Base-by-base conservation (phyloP, 2,329 filamentous ascomycete species). In the Alternaria consortialis region DNA sequence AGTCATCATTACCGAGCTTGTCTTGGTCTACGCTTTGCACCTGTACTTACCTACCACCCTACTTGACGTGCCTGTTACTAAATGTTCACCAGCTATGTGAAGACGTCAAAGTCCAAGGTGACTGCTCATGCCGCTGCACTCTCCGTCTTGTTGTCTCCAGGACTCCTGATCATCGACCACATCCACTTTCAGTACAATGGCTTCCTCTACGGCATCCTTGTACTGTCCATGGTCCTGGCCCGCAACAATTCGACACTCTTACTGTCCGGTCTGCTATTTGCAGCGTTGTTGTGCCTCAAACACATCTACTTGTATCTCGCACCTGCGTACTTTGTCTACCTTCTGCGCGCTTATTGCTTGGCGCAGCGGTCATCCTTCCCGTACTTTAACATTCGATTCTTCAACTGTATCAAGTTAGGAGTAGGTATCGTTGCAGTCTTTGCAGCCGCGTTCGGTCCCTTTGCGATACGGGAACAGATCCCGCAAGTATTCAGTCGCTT, bases 151-250 rank as follows among this genome's bases (percentile, higher is more conserved):
- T 87, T 98, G 12, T 98, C 94, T 0, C 95, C 95, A 0, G 95
- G 94, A 2, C 87, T 99, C 36, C 84, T 99, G 62, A 96, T 99
- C 76, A 98, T 99, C 78, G 95, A 99, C 75, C 95, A 99, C 78
- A 94, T 97, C 66, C 94, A 97, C 79, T 99, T 99, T 79, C 95
- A 99, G 83, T 99, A 99, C 83, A 99, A 99, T 82, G 94, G 95
- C 40, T 93, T 94, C 80, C 88, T 99, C 80, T 99, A 98, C 77
- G 95, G 95, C 37, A 83, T 98, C 43, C 84, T 99, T 52, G 87
- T 98, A 37, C 84, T 94, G 55, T 98, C 95, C 2, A 85, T 99
- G 48, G 91, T 96, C 2, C 82, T 96, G 60, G 93, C 93, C 7
- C 89, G 92, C 52, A 88, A 90, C 70, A 88, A 87, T 73, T 90